Conservation (phyloP, 805 yeast species). For the Kodamaea kaohsiungensis region DNA sequence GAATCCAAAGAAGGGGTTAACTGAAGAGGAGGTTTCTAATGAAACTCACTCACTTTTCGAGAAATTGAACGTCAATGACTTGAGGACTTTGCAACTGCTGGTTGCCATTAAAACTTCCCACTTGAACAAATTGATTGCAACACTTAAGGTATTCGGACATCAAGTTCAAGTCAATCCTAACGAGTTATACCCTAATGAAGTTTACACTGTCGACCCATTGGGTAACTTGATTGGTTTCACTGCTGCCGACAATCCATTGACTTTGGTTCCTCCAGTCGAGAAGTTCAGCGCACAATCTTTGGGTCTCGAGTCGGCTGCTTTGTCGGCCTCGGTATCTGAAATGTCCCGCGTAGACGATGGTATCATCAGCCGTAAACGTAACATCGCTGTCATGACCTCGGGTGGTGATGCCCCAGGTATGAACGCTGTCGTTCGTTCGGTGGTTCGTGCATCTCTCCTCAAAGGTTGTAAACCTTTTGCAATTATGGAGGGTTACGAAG, state of each 20-base stretch:
- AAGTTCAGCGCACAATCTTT: slow-evolving; percentile 25
- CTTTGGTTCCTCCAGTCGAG: slow-evolving; percentile 45
- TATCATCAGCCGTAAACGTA: slow-evolving; percentile 34
- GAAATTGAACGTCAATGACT: slow-evolving; percentile 37
- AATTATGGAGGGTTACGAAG: slow-evolving; percentile 92
- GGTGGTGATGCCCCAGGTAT: slow-evolving; percentile 99
- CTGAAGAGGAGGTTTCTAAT: slow-evolving; percentile 19
- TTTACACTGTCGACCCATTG: slow-evolving; percentile 79
- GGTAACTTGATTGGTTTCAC: slow-evolving; percentile 85
- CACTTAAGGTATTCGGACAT: slow-evolving; percentile 28
- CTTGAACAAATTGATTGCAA: slow-evolving; percentile 37
- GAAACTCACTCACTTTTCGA: slow-evolving; percentile 15
- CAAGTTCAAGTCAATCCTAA: slow-evolving; percentile 67
- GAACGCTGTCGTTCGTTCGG: slow-evolving; percentile 96
- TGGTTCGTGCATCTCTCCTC: slow-evolving; percentile 87
- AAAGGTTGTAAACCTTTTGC: slow-evolving; percentile 90
- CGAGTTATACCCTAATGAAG: slow-evolving; percentile 70
- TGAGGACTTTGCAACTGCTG: slow-evolving; percentile 49
- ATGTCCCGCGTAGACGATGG: slow-evolving; percentile 17
- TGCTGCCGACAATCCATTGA: slow-evolving; percentile 55
- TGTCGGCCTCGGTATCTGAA: slow-evolving; percentile 18
- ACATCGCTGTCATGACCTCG: slow-evolving; percentile 94
- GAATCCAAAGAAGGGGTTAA: slow-evolving; percentile 14
- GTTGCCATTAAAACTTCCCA: slow-evolving; percentile 49
- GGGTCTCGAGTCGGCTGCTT: slow-evolving; percentile 20